These are phyloP conservation scores for Emericellopsis cladophorae DNA, from an alignment of 2,329 filamentous ascomycete species.

Conservation along the genomic window DNA sequence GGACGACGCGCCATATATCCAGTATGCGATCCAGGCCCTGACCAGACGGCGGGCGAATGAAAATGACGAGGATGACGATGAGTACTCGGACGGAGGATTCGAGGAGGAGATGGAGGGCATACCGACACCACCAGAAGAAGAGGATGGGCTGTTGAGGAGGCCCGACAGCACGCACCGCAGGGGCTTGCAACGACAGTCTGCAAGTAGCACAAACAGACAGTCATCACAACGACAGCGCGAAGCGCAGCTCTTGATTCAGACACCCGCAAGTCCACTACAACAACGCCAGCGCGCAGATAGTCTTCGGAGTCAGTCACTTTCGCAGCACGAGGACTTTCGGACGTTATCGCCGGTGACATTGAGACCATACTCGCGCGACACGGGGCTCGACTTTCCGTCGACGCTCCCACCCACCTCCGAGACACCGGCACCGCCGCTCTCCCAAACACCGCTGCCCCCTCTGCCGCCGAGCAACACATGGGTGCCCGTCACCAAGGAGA, in stretches of 20 bases:
- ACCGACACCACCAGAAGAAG: background rate
- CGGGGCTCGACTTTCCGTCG: background rate
- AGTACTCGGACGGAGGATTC: constrained; percentile 1
- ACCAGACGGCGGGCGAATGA: constrained; percentile 40
- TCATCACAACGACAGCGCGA: background rate
- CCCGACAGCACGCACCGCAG: background rate
- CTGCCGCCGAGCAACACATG: constrained; percentile 8
- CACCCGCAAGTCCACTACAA: background rate
- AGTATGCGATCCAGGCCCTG: constrained; percentile 79
- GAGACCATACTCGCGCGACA: background rate
- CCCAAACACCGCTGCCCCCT: background rate
- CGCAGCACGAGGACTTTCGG: background rate
- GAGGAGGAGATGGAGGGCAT: constrained; percentile 3
- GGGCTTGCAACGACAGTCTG: no score
- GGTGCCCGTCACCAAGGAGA: constrained; percentile 21
- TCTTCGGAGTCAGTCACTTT: background rate
- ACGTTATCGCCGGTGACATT: constrained; percentile 1
- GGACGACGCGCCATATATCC: constrained; percentile 79
- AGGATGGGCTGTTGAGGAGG: background rate
- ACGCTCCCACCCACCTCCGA: background rate
- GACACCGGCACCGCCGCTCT: background rate
- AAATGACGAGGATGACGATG: background rate
- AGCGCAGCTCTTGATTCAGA: background rate
- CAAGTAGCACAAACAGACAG: background rate
- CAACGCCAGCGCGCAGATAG: background rate